These are phyloP conservation scores for Crithidia mellificae DNA, from an alignment of 208 protist species.

Conservation along the genomic window DNA sequence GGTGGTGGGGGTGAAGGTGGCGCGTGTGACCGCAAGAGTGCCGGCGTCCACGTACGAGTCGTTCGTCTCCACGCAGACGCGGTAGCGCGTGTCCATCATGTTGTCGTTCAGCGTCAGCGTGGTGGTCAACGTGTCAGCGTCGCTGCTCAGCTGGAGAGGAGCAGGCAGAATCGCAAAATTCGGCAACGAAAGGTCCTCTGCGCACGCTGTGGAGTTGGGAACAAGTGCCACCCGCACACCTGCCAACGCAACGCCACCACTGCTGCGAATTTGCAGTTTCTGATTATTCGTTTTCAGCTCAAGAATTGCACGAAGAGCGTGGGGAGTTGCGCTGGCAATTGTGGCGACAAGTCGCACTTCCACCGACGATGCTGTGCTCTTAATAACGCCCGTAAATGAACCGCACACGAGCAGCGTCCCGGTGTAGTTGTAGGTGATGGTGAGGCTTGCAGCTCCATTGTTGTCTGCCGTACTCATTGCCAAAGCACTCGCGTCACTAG, in stretches of 20 bases:
- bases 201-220: neutral
- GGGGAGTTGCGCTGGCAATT: neutral
- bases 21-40: slow-evolving; percentile 11
- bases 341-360: slow-evolving; percentile 17
- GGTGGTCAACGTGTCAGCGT: neutral
- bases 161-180: slow-evolving; percentile 1
- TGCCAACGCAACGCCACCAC: neutral
- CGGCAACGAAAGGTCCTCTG: neutral
- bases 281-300: neutral
- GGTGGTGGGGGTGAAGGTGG: neutral
- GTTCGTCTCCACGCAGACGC: slow-evolving; percentile 11
- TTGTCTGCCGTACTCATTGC: neutral
- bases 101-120: slow-evolving; percentile 18
- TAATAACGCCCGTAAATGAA: slow-evolving; percentile 1
- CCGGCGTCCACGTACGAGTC: slow-evolving; percentile 13
- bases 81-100: slow-evolving; percentile 16
- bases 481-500: neutral
- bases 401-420: slow-evolving; percentile 16
- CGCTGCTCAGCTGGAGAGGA: neutral
- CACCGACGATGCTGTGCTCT: neutral
- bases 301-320: neutral
- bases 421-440: neutral
- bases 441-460: slow-evolving; percentile 8
- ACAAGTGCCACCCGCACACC: neutral
- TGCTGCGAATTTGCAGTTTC: neutral